Evolutionary conservation across 1,139 yeast species (phyloP).

Genomic region (Blastobotrys arbuscula): DNA sequence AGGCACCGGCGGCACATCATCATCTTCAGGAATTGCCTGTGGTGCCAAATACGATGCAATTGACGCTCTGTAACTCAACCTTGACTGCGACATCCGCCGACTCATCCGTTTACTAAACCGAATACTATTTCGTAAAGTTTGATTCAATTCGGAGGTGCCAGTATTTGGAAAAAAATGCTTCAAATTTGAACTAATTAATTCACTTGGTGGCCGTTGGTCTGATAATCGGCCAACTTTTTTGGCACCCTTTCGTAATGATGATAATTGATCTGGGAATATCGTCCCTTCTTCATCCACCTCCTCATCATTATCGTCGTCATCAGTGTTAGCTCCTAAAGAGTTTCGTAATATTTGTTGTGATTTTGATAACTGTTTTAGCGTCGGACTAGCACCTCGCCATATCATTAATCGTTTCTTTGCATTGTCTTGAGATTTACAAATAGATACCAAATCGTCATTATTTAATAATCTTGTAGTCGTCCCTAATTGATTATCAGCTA

Average conservation of each 20-base stretch:
- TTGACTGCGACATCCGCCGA: constrained; percentile 34
- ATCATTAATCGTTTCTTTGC: constrained; percentile 64
- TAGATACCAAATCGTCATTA: constrained; percentile 77
- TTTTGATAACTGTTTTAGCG: constrained; percentile 59
- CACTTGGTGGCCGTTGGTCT: constrained; percentile 93
- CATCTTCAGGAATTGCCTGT: constrained; percentile 25
- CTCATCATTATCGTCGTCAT: constrained; percentile 14
- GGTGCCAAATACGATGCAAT: constrained; percentile 25
- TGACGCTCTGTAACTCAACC: constrained; percentile 26
- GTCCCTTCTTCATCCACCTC: constrained; percentile 14
- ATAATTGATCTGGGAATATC: constrained; percentile 14
- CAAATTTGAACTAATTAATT: constrained; percentile 80
- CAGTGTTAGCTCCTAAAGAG: constrained; percentile 11
- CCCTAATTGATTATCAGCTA: constrained; percentile 36
- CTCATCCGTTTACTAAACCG: constrained; percentile 59
- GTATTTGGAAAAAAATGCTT: constrained; percentile 92
- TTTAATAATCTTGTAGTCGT: constrained; percentile 48
- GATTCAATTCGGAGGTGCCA: constrained; percentile 62
- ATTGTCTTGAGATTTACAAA: constrained; percentile 71
- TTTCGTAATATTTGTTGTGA: constrained; percentile 41
- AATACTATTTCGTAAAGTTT: constrained; percentile 79
- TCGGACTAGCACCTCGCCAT: constrained; percentile 60
- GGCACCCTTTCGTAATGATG: constrained; percentile 1
- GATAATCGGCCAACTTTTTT: constrained; percentile 39
- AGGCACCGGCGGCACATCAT: constrained; percentile 33